phyloP scores from a whole-genome alignment of 371 early-diverging fungal genomes.

The Mucor indicus region DNA sequence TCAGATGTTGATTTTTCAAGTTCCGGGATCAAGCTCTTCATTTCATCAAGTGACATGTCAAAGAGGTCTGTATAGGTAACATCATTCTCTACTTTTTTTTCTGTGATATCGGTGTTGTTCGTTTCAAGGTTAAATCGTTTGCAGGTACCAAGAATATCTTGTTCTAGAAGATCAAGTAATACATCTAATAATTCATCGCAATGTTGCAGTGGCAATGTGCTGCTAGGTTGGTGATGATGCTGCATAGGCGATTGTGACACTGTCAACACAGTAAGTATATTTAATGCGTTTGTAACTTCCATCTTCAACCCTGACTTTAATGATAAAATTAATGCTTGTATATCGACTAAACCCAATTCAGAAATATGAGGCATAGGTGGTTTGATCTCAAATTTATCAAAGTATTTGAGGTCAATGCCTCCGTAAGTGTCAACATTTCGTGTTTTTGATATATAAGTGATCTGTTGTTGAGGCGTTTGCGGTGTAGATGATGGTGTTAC shows the following conservation, averaged over 20 bases:
- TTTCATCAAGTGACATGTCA: conserved; percentile 56
- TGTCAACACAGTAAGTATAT: conserved; percentile 64
- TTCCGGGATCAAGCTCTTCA: conserved; percentile 50
- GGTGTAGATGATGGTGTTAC: neutral
- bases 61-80: conserved; percentile 45
- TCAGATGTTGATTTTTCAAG: conserved; percentile 42
- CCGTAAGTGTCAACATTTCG: conserved; percentile 70
- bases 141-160: conserved; percentile 35
- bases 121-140: conserved; percentile 12
- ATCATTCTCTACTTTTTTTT: conserved; percentile 23
- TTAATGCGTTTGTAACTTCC: conserved; percentile 72
- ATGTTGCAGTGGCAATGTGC: conserved; percentile 29
- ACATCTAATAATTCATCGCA: conserved; percentile 58
- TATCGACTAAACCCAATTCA: conserved; percentile 66
- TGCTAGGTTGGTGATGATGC: conserved; percentile 8
- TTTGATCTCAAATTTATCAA: conserved; percentile 57
- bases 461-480: conserved; percentile 8
- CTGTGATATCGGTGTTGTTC: neutral
- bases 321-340: conserved; percentile 74
- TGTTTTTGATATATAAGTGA: conserved; percentile 47
- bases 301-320: conserved; percentile 72
- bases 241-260: conserved; percentile 18
- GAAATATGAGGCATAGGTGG: conserved; percentile 55
- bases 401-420: conserved; percentile 68
- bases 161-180: conserved; percentile 46